phyloP scores from a whole-genome alignment of 805 yeast species.

The Candida odintsovae region DNA sequence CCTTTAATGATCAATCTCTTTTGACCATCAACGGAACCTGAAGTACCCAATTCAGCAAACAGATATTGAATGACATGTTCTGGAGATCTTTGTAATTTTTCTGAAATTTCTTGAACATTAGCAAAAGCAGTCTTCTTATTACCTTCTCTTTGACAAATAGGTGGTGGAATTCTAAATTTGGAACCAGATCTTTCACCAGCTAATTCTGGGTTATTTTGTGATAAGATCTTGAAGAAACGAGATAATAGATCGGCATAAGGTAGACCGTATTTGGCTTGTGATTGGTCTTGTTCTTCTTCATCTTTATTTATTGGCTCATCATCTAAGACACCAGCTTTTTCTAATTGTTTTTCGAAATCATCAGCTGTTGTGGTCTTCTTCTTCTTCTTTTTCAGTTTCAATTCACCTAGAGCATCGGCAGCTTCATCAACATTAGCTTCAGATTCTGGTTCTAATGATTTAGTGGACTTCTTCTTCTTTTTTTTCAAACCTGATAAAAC shows the following conservation, averaged over 20 bases:
- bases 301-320: slow-evolving; percentile 17
- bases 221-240: slow-evolving; percentile 81
- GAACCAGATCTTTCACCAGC: slow-evolving; percentile 94
- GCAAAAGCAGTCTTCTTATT: slow-evolving; percentile 93
- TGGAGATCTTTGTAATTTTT: slow-evolving; percentile 91
- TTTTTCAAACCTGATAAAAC: slow-evolving; percentile 77
- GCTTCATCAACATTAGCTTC: slow-evolving; percentile 34
- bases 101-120: slow-evolving; percentile 90
- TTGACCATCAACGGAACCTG: slow-evolving; percentile 98
- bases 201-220: slow-evolving; percentile 93
- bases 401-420: slow-evolving; percentile 61
- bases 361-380: slow-evolving; percentile 57
- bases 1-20: slow-evolving; percentile 96
- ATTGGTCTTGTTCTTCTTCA: slow-evolving; percentile 24
- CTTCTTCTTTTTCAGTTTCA: slow-evolving; percentile 81
- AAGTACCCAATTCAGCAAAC: slow-evolving; percentile 98
- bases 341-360: slow-evolving; percentile 86
- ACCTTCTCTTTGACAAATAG: slow-evolving; percentile 95
- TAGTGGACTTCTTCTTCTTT: slow-evolving; percentile 70
- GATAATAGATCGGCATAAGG: slow-evolving; percentile 74
- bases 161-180: slow-evolving; percentile 96
- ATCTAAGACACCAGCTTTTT: slow-evolving; percentile 80
- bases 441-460: slow-evolving; percentile 26
- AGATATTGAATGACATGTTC: slow-evolving; percentile 95
- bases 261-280: slow-evolving; percentile 47